A percentile compares a stretch with the other conserved stretches of the same genome.
Conservation (phyloP, 768 basidiomycete species). For the Hericium coralloides region DNA sequence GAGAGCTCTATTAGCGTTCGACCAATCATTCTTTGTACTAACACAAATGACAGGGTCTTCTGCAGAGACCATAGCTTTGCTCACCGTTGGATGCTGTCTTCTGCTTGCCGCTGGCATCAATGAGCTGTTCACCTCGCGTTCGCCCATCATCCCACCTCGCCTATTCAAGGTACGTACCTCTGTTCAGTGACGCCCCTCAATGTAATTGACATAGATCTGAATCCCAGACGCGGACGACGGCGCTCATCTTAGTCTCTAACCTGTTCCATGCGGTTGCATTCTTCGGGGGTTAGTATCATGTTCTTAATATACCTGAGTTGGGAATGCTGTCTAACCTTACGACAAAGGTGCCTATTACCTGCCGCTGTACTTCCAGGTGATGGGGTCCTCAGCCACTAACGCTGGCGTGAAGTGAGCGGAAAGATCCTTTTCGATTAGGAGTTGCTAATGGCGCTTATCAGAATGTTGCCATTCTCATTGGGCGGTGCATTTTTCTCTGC, state of each 20-base stretch:
- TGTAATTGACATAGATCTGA: not conserved
- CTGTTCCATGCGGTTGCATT: constrained; percentile 61
- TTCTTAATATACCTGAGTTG: not conserved
- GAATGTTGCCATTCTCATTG: constrained; percentile 71
- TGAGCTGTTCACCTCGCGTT: constrained; percentile 51
- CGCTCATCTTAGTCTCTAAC: constrained; percentile 42
- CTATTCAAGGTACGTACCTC: constrained; percentile 48
- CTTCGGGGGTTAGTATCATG: constrained; percentile 35
- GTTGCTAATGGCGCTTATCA: constrained; percentile 16
- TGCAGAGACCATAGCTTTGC: constrained; percentile 49
- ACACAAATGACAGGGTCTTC: constrained; percentile 39
- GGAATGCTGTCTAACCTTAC: not conserved
- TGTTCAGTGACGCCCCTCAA: not conserved
- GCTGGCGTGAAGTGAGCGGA: constrained; percentile 50
- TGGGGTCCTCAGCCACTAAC: constrained; percentile 65
- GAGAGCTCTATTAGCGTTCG: constrained; percentile 16
- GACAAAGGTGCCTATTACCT: constrained; percentile 50
- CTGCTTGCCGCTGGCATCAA: constrained; percentile 46
- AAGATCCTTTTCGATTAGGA: not conserved
- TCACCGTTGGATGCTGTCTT: constrained; percentile 48
- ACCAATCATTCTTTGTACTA: not conserved
- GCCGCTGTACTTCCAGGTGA: constrained; percentile 70
- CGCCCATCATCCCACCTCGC: constrained; percentile 67
- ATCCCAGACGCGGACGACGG: constrained; percentile 58
- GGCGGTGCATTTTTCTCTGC: constrained; percentile 47